phyloP scores from a whole-genome alignment of 768 basidiomycete genomes.

The Xerocomellus intermedius region DNA sequence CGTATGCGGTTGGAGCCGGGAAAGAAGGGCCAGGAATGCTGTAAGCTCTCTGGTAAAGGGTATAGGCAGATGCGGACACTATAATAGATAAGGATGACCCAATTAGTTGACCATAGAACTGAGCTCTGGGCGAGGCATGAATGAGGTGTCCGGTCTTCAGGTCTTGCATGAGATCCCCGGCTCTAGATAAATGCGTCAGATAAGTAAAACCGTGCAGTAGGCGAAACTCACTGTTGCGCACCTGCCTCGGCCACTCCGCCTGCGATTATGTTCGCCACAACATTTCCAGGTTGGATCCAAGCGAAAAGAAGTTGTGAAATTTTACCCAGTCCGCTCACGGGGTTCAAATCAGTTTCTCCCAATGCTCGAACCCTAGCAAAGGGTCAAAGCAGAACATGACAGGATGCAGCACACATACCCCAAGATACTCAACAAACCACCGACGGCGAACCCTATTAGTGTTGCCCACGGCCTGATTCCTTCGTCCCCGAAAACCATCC shows the following conservation, averaged over 20 bases:
- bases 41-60: slow-evolving; percentile 84
- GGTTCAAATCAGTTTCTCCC: slow-evolving; percentile 94
- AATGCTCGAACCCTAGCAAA: slow-evolving; percentile 77
- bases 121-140: slow-evolving; percentile 86
- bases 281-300: slow-evolving; percentile 89
- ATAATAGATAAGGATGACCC: slow-evolving; percentile 87
- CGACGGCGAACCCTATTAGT: slow-evolving; percentile 76
- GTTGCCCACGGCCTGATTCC: slow-evolving; percentile 97
- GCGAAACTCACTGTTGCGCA: slow-evolving; percentile 71
- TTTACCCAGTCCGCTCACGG: slow-evolving; percentile 91
- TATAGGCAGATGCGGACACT: slow-evolving; percentile 85
- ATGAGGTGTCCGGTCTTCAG: slow-evolving; percentile 96
- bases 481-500: slow-evolving; percentile 85
- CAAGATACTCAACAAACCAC: slow-evolving; percentile 80
- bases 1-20: slow-evolving; percentile 92
- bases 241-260: slow-evolving; percentile 96
- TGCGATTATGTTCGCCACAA: slow-evolving; percentile 97
- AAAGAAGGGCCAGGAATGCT: slow-evolving; percentile 92
- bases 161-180: slow-evolving; percentile 98
- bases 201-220: background rate
- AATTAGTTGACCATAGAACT: slow-evolving; percentile 92
- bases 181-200: slow-evolving; percentile 43
- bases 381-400: slow-evolving; percentile 5
- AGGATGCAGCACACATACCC: slow-evolving; percentile 52
- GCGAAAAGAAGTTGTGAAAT: slow-evolving; percentile 94